These are phyloP conservation scores for Talaromyces nanjingensis DNA, from an alignment of 495 filamentous ascomycete genomes.

Conservation along the genomic window DNA sequence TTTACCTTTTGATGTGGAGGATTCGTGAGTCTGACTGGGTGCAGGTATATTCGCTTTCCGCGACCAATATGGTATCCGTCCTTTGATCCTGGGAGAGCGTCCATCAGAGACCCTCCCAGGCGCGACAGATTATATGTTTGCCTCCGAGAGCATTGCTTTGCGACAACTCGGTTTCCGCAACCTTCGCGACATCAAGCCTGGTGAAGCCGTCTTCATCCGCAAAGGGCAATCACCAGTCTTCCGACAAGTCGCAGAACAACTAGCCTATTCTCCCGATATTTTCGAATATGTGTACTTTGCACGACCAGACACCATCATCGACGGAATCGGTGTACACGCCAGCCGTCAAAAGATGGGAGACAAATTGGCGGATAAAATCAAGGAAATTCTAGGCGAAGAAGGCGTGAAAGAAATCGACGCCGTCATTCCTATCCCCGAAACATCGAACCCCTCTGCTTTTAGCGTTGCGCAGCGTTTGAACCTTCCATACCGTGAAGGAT, in stretches of 20 bases:
- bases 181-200: conserved; percentile 79
- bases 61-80: conserved; percentile 85
- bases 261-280: conserved; percentile 82
- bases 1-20: not conserved
- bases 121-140: conserved; percentile 91
- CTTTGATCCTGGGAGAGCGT: conserved; percentile 73
- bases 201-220: conserved; percentile 88
- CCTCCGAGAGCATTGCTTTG: conserved; percentile 91
- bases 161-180: conserved; percentile 78
- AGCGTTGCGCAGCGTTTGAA: conserved; percentile 68
- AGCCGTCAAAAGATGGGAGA: conserved; percentile 90
- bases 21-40: not conserved
- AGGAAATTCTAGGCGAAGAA: conserved; percentile 63
- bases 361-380: conserved; percentile 74
- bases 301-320: conserved; percentile 82
- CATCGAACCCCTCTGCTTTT: conserved; percentile 76
- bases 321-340: conserved; percentile 86
- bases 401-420: conserved; percentile 81
- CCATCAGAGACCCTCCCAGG: conserved; percentile 39
- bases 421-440: conserved; percentile 85
- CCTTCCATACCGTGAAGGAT: conserved; percentile 76
- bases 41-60: conserved; percentile 79
- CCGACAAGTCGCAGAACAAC: conserved; percentile 64
- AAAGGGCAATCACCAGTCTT: conserved; percentile 71
- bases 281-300: conserved; percentile 81